Base-by-base conservation (phyloP, 1,139 yeast genomes). In the Scheffersomyces titani region DNA sequence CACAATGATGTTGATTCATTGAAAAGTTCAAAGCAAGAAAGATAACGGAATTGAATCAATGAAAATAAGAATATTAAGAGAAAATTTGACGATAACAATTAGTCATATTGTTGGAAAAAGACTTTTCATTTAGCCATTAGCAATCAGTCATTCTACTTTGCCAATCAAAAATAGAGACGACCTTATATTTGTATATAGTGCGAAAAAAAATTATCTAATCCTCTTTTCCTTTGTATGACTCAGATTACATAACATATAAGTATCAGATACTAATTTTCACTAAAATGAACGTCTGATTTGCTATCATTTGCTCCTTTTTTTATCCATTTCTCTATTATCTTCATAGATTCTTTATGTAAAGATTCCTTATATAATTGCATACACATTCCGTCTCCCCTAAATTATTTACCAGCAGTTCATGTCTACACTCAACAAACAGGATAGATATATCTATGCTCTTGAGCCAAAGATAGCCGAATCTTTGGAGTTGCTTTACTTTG, bases 401-500 rank as follows among this genome's bases (percentile, higher is more conserved):
- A n/a, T n/a, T n/a, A n/a, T n/a, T 6, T 30, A 9, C 40, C 40
- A 2, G 3, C 40, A 30, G 13, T 11, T 9, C 16, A 30, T 30
- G 40, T 30, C 40, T 40, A 47, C 49, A 6, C 61, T 44, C 22
- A 61, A 57, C 62, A 74, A 69, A 58, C 75, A 73, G 50, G 83
- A 82, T 52, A 69, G 82, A 18, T 89, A 88, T 65, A 73, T 88
- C 3, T 89, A 81, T 65, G 80, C 79, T 52, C 69, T 89, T 19
- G 71, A 83, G 0, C 68, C 71, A 3, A 66, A 71, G 3, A 67
- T 88, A 5, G 58, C 83, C 19, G 65, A 75, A 30, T 79, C 88
- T 0, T 70, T 90, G 52, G 77, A 82, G 62, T 72, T 89, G 60
- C 72, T 88, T 63, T 79, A 78, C 61, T 88, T 88, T 66, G 90